A percentile compares a stretch with the other conserved stretches of the same genome.
Evolutionary conservation across 2,329 filamentous ascomycete species (phyloP).

Genomic region (Epichloe hybrida): DNA sequence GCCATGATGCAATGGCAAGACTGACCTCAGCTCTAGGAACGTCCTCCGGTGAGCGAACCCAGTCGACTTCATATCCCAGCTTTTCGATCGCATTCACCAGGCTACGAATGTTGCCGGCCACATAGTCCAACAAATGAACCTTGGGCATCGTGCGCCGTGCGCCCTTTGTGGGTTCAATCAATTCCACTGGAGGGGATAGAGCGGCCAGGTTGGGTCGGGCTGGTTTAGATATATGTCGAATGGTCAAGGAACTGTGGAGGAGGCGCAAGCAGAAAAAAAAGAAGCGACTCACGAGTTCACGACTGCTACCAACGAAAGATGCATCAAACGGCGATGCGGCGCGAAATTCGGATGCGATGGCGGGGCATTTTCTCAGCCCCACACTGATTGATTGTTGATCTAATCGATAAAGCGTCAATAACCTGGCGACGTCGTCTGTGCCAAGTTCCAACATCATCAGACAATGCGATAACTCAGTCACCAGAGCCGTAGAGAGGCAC

Average conservation of each 20-base stretch:
- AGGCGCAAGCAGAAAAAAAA: not conserved
- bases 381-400: too few species aligned
- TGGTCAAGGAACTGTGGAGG: not conserved
- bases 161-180: not conserved
- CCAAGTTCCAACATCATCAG: not conserved
- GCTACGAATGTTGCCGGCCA: constrained; percentile 90
- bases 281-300: constrained; percentile 1
- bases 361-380: constrained; percentile 10
- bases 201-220: too few species aligned
- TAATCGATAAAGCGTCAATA: too few species aligned
- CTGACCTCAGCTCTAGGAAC: constrained; percentile 68
- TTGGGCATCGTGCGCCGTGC: constrained; percentile 46
- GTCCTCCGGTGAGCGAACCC: constrained; percentile 76
- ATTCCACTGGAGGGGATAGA: too few species aligned
- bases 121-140: constrained; percentile 73
- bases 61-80: constrained; percentile 83
- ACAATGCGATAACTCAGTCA: not conserved
- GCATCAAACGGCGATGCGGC: not conserved
- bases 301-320: not conserved
- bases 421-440: too few species aligned
- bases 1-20: not conserved
- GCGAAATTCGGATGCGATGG: constrained; percentile 10
- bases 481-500: not conserved
- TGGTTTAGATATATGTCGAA: not conserved
- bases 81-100: constrained; percentile 97